These are phyloP conservation scores for Monosporascus sp. DNA, from an alignment of 2,329 filamentous ascomycete species.

Conservation along the genomic window DNA sequence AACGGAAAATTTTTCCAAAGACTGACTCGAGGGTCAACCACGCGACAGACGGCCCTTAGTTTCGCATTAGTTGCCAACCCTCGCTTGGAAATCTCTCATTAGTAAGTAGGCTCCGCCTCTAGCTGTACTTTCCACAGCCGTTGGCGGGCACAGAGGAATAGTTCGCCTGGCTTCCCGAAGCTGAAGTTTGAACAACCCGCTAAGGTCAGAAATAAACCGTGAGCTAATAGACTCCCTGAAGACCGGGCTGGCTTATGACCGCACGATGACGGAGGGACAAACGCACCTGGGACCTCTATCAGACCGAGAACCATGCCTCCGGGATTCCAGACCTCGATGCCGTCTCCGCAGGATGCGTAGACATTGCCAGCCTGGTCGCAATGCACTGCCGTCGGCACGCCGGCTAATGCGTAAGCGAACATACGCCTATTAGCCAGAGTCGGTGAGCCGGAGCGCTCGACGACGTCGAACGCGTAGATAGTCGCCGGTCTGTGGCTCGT, in stretches of 20 bases:
- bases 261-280: not conserved
- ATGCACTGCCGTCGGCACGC: conserved; percentile 37
- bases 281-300: conserved; percentile 30
- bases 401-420: conserved; percentile 44
- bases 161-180: conserved; percentile 34
- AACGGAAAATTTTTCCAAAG: no score
- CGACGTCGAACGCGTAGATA: conserved; percentile 45
- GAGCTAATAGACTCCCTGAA: not conserved
- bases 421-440: conserved; percentile 44
- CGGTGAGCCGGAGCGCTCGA: conserved; percentile 27
- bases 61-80: not conserved
- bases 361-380: conserved; percentile 39
- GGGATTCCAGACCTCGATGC: conserved; percentile 43
- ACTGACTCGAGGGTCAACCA: no score
- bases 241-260: conserved; percentile 1
- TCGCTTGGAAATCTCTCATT: not conserved
- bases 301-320: conserved; percentile 39
- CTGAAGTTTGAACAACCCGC: conserved; percentile 39
- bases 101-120: not conserved
- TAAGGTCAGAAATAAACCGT: conserved; percentile 3
- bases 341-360: conserved; percentile 41
- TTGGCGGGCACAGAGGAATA: conserved; percentile 43
- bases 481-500: conserved; percentile 22
- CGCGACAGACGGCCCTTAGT: not conserved
- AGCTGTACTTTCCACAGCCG: conserved; percentile 38